Base-by-base conservation (phyloP, 2,329 filamentous ascomycete species). In the Ceratocystis smalleyi region DNA sequence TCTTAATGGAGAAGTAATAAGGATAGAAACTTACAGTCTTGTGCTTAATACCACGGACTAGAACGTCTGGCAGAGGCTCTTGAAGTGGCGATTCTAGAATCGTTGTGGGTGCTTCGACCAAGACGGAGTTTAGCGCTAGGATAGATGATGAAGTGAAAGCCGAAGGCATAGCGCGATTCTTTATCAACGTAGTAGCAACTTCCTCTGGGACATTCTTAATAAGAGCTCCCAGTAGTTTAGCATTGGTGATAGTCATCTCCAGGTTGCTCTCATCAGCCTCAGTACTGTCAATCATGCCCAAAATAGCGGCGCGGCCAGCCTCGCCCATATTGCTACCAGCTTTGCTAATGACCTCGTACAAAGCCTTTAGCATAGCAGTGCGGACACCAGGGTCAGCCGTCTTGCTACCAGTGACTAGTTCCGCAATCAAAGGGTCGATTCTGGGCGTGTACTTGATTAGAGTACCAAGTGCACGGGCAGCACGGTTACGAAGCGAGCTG, bases 321-420 rank as follows among this genome's bases (percentile, higher is more conserved):
- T 97, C 94, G 70, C 89, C 91, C 94, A 99, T 99, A 75, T 92
- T 96, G 65, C 81, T 81, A 64, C 94, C 94, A 19, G 91, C 92
- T 75, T 96, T 96, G 78, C 89, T 92, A 67, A 99, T 87, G 35
- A 99, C 94, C 72, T 97, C 92, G 72, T 95, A 96, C 57, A 99
- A 77, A 2, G 94, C 94, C 78, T 95, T 96, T 70, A 99, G 81
- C 94, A 99, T 99, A 32, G 94, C 94, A 69, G 88, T 94, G 75
- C 84, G 89, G 68, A 99, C 94, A 57, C 92, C 92, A 5, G 84
- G 72, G 71, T 97, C 92, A 24, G 71, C 68, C 0, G 94, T 97
- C 78, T 92, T 96, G 30, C 91, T 94, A 59, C 94, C 94, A n/a
- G 94, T 88, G 22, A 97, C 91, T 59, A 99, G 81, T 75, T 99